phyloP scores from a whole-genome alignment of 2,329 filamentous ascomycete species.

The Diplocarpon mali region DNA sequence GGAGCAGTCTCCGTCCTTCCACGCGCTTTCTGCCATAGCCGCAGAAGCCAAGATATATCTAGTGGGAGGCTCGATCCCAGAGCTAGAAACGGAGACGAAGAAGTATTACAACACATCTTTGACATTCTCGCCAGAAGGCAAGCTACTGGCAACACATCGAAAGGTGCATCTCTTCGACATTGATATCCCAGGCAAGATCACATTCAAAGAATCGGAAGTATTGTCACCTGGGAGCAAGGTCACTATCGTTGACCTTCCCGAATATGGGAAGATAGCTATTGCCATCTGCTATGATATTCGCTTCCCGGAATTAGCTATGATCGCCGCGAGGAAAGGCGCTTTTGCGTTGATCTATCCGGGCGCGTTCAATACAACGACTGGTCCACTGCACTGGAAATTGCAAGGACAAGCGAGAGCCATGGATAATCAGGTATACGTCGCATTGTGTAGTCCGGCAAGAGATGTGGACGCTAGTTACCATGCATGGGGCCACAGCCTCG shows the following conservation, averaged over 20 bases:
- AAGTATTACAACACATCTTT: constrained; percentile 89
- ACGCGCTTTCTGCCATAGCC: constrained; percentile 72
- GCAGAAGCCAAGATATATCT: constrained; percentile 69
- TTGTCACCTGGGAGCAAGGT: constrained; percentile 75
- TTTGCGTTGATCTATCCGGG: constrained; percentile 88
- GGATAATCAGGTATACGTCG: constrained; percentile 93
- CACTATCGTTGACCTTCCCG: constrained; percentile 76
- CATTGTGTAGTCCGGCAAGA: constrained; percentile 80
- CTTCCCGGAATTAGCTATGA: constrained; percentile 85
- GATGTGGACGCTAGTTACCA: constrained; percentile 70
- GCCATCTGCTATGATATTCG: constrained; percentile 98
- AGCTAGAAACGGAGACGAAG: constrained; percentile 49
- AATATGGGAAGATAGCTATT: constrained; percentile 76
- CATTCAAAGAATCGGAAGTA: constrained; percentile 82
- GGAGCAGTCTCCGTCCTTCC: constrained; percentile 69
- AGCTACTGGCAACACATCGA: constrained; percentile 76
- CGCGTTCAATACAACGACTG: constrained; percentile 94
- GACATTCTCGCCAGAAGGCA: constrained; percentile 66
- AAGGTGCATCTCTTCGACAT: constrained; percentile 98
- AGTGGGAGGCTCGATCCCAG: constrained; percentile 86
- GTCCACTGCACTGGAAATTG: constrained; percentile 82
- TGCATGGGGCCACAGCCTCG: constrained; percentile 84
- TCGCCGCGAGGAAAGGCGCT: constrained; percentile 75
- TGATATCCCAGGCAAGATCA: constrained; percentile 90
- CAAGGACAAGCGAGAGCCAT: constrained; percentile 73